These are phyloP conservation scores for Rhypophila decipiens DNA, from an alignment of 495 filamentous ascomycete genomes.

Conservation along the genomic window DNA sequence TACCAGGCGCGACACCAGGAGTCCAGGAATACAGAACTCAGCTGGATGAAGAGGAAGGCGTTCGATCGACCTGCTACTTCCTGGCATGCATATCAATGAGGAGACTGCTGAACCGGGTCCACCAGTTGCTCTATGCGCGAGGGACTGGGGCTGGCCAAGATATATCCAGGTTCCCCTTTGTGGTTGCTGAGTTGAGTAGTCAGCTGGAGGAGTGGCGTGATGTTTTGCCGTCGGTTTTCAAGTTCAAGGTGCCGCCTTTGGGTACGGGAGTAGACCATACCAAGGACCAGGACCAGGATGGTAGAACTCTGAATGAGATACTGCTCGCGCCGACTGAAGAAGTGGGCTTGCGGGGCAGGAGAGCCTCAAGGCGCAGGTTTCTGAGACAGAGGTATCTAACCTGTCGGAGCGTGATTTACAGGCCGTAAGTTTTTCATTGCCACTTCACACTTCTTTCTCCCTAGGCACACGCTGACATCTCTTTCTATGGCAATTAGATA, in stretches of 20 bases:
- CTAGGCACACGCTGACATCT: too few species aligned
- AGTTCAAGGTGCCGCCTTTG: conserved; percentile 27
- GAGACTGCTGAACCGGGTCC: conserved; percentile 18
- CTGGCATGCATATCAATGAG: conserved; percentile 23
- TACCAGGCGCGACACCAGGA: conserved; percentile 32
- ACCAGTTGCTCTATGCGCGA: conserved; percentile 19
- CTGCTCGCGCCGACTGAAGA: too few species aligned
- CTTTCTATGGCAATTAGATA: too few species aligned
- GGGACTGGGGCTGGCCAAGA: conserved; percentile 24
- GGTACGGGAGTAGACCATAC: too few species aligned
- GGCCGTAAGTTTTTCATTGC: conserved; percentile 25
- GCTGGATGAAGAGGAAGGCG: conserved; percentile 9
- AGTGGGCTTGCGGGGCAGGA: conserved; percentile 27
- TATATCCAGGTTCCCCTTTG: conserved; percentile 30
- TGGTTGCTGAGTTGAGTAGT: conserved; percentile 37
- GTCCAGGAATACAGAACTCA: conserved; percentile 22
- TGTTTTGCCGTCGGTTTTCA: conserved; percentile 31
- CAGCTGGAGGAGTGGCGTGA: conserved; percentile 41
- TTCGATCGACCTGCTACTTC: conserved; percentile 21
- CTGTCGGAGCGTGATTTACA: conserved; percentile 42
- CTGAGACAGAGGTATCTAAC: conserved; percentile 40
- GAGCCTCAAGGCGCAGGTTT: too few species aligned
- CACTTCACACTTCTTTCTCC: not conserved
- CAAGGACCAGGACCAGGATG: too few species aligned
- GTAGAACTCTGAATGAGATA: too few species aligned